Base-by-base conservation (phyloP, 164 flowering plant species). In the Magnolia changhungtana region DNA sequence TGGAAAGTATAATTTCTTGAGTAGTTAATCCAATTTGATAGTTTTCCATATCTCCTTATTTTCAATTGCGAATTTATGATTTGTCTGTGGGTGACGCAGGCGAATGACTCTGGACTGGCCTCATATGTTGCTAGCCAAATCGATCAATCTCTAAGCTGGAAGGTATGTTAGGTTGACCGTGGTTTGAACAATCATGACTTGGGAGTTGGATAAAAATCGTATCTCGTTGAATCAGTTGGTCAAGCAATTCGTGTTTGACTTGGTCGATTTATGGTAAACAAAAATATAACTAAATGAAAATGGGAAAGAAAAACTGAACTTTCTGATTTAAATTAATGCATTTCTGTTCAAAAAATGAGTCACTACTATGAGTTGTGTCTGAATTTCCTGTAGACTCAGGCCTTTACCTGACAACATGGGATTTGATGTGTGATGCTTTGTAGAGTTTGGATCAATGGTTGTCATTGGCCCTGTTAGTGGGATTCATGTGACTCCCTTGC, bases 71-170 rank as follows among this genome's bases (percentile, higher is more conserved):
- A 11, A 27, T 9, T n/a, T 29, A 1, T 72, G 7, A 27, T 9
- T n/a, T 29, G 2, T 73, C 18, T 71, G 18, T 59, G 76, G 27
- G 66, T 65, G 55, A 63, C 79, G 81, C 85, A 91, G 96, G 51
- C 86, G 37, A 73, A 87, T 76, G 94, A 90, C 79, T 92, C 98
- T 82, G 98, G 96, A 78, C 86, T 92, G 14, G 92, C 96, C 74
- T 86, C 92, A 65, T 93, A 93, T 80, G 95, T 88, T 77, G 94
- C 93, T 77, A 89, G 88, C 11, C 95, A 92, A 86, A 79, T 88
- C 75, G 98, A 93, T 68, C 85, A 85, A 27, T 75, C 96, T 49
- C 88, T 92, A n/a, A 93, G 87, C 87, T 92, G 98, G 96, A 87
- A 89, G 93, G 96, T 89, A 75, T 63, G 71, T 51, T 74, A 10